Evolutionary conservation across 805 yeast species (phyloP).

Genomic region (Saccharomycopsis selenospora): DNA sequence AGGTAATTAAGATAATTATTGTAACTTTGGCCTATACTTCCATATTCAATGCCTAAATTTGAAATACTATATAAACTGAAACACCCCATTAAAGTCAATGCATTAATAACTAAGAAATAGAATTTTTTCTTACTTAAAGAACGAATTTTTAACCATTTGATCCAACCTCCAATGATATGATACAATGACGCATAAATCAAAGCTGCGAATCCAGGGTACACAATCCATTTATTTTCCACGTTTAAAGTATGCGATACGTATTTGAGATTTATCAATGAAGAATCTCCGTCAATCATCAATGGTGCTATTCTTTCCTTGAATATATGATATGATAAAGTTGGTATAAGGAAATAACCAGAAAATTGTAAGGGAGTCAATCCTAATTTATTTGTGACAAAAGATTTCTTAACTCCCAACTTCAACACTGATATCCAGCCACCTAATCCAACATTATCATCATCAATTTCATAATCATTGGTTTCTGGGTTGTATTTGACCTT

Average conservation of each 20-base stretch:
- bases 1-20: conserved; percentile 8
- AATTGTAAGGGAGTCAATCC: conserved; percentile 53
- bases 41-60: conserved; percentile 6
- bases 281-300: conserved; percentile 53
- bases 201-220: conserved; percentile 29
- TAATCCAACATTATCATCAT: conserved; percentile 45
- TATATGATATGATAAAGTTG: conserved; percentile 41
- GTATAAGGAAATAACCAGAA: conserved; percentile 49
- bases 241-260: conserved; percentile 39
- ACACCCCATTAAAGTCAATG: conserved; percentile 32
- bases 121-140: conserved; percentile 34
- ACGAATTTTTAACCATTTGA: conserved; percentile 38
- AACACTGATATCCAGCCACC: conserved; percentile 52
- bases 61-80: conserved; percentile 29
- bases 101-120: conserved; percentile 38
- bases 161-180: conserved; percentile 49
- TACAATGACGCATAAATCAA: conserved; percentile 38
- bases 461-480: conserved; percentile 23
- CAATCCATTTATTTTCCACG: conserved; percentile 26
- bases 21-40: conserved; percentile 11
- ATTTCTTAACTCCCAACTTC: conserved; percentile 47
- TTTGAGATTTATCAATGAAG: conserved; percentile 45
- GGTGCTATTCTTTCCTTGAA: conserved; percentile 45
- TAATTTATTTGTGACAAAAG: conserved; percentile 36
- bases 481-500: conserved; percentile 4